Conservation (phyloP, 192 early-diverging fungal genomes). For the Allomyces javanicus region DNA sequence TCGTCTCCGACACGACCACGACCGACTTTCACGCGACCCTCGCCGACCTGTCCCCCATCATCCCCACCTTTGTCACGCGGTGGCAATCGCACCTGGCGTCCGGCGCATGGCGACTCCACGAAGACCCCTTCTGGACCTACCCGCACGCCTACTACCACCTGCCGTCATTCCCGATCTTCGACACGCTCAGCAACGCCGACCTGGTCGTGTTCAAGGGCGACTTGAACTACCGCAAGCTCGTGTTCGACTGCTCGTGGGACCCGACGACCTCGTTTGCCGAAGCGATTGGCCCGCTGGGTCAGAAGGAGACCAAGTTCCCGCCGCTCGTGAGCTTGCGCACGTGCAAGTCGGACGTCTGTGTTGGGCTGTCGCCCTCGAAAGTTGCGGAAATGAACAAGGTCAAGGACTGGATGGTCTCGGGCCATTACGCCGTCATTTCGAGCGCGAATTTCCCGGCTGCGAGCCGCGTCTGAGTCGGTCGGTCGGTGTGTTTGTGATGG, state of each 20-base stretch:
- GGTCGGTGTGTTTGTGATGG: no score
- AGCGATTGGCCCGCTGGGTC: slow-evolving; percentile 57
- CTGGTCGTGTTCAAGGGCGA: slow-evolving; percentile 89
- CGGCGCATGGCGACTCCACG: slow-evolving; percentile 42
- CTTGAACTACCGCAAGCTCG: slow-evolving; percentile 84
- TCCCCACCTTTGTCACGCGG: slow-evolving; percentile 28
- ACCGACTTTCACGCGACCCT: slow-evolving; percentile 46
- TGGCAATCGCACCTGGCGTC: slow-evolving; percentile 46
- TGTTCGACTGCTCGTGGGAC: slow-evolving; percentile 79
- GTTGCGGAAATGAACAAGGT: slow-evolving; percentile 16
- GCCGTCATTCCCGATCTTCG: slow-evolving; percentile 31
- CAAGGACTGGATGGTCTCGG: slow-evolving; percentile 31
- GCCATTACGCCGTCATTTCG: slow-evolving; percentile 48
- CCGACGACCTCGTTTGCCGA: slow-evolving; percentile 60
- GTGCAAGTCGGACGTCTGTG: slow-evolving; percentile 65
- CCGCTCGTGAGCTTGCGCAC: slow-evolving; percentile 62
- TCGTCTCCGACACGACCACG: slow-evolving; percentile 80
- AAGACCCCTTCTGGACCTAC: slow-evolving; percentile 70
- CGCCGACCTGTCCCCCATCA: slow-evolving; percentile 13
- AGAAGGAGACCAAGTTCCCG: slow-evolving; percentile 24
- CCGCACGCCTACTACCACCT: slow-evolving; percentile 67
- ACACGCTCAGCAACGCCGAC: slow-evolving; percentile 28
- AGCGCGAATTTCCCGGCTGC: no score
- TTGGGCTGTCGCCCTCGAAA: slow-evolving; percentile 26
- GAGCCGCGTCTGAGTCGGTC: no score